Base-by-base conservation (phyloP, 2,329 filamentous ascomycete species). In the Cladosporium velox region DNA sequence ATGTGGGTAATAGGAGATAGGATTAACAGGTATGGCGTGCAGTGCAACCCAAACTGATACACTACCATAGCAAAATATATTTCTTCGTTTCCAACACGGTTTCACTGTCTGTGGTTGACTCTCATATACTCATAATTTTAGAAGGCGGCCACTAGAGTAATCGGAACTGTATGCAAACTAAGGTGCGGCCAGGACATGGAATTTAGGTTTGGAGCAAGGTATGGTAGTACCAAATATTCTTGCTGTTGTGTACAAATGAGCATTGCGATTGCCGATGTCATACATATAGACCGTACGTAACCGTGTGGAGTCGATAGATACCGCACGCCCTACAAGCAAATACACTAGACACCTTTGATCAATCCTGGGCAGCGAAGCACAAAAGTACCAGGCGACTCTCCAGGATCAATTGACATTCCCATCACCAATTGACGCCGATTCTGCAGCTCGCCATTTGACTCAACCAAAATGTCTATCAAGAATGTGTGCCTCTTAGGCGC, bases 401-500 rank as follows among this genome's bases (percentile, higher is more conserved):
- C 10, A 8, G n/a, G 21, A 47, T 11, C 41, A 47, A 47, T 12
- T 24, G 18, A 8, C 24, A 30, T 55, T 34, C 52, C 21, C 28
- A 21, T 55, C 18, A 3, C 18, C 7, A 11, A 52, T 8, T 3
- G 15, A n/a, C 41, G 28, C 52, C 8, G 26, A 24, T 34, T 10
- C 10, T 55, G 5, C 2, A 12, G n/a, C 7, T n/a, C 8, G 26
- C 11, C 30, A 24, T 15, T 52, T 11, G 14, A 11, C 5, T 6
- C 3, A n/a, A 12, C 10, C 52, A 55, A 28, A 24, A 65, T 65
- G 63, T 30, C 63, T 28, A 65, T 65, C 28, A 65, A 81, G 66
- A 82, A 79, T 52, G 79, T 83, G 52, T 74, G 79, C 58, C 73
- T 82, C 57, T 73, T 82, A 41, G 81, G 81, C 14, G 79, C 80